These are phyloP conservation scores for Calonectria pseudoturangicola DNA, from an alignment of 2,329 filamentous ascomycete species.

Conservation along the genomic window DNA sequence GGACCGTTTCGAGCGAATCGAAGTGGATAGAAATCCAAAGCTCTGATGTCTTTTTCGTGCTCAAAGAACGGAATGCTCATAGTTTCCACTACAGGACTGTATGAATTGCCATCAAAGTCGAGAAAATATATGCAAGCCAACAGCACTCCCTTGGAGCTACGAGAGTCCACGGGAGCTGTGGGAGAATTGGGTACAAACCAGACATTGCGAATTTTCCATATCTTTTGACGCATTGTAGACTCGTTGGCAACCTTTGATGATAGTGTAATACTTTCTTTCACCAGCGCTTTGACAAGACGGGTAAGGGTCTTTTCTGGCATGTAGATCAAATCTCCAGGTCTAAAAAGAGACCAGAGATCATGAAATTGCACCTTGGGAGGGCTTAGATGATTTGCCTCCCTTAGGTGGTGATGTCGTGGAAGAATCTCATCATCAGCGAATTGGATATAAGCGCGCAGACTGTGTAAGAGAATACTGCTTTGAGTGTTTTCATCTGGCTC, in stretches of 20 bases:
- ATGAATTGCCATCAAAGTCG: constrained; percentile 13
- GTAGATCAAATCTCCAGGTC: constrained; percentile 25
- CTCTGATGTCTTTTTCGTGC: constrained; percentile 12
- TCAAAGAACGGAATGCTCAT: neutral
- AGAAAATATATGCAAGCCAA: constrained; percentile 10
- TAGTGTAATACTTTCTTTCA: neutral
- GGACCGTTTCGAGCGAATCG: neutral
- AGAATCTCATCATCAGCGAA: constrained; percentile 2
- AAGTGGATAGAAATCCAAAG: neutral
- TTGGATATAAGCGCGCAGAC: constrained; percentile 10
- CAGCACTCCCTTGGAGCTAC: neutral
- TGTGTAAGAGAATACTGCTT: neutral
- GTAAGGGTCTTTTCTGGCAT: constrained; percentile 15
- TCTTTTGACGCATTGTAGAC: constrained; percentile 16
- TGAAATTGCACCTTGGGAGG: constrained; percentile 14
- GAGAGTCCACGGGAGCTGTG: neutral
- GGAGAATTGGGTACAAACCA: neutral
- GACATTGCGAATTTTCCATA: constrained; percentile 8
- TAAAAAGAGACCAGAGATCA: constrained; percentile 30
- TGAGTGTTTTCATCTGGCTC: too few species aligned
- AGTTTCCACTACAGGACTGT: neutral
- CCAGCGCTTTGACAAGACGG: too few species aligned
- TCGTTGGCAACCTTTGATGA: neutral
- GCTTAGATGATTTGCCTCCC: neutral
- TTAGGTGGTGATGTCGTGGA: neutral